Evolutionary conservation across 2,329 filamentous ascomycete genomes (phyloP).

Genomic region (Cladophialophora exuberans): DNA sequence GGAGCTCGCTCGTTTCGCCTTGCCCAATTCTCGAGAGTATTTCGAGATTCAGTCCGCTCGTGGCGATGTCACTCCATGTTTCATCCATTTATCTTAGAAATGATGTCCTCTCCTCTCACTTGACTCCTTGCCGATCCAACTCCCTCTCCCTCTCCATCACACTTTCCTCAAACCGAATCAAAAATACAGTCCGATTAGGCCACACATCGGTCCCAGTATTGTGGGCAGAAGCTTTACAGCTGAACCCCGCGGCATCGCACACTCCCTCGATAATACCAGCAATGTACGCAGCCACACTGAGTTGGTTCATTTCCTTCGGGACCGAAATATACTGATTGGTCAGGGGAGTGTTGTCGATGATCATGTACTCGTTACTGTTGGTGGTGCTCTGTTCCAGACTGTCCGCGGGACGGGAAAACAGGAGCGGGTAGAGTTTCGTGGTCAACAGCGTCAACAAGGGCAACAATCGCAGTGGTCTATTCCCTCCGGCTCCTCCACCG

Average conservation of each 20-base stretch:
- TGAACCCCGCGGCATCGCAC: slow-evolving; percentile 89
- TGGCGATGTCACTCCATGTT: too few species aligned
- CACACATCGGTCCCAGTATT: slow-evolving; percentile 76
- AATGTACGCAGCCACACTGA: slow-evolving; percentile 95
- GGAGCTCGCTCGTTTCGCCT: too few species aligned
- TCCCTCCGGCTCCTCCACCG: slow-evolving; percentile 57
- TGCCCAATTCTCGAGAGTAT: too few species aligned
- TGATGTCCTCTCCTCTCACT: slow-evolving; percentile 37
- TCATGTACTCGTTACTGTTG: slow-evolving; percentile 97
- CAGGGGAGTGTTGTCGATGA: slow-evolving; percentile 95
- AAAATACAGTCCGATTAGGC: slow-evolving; percentile 93
- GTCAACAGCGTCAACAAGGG: slow-evolving; percentile 94
- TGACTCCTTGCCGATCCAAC: slow-evolving; percentile 63
- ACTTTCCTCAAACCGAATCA: slow-evolving; percentile 89
- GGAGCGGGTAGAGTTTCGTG: slow-evolving; percentile 85
- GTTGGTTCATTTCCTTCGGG: slow-evolving; percentile 90
- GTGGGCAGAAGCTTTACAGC: slow-evolving; percentile 87
- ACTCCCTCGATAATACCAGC: slow-evolving; percentile 95
- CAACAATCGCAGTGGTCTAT: slow-evolving; percentile 84
- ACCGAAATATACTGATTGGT: slow-evolving; percentile 94
- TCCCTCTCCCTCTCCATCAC: slow-evolving; percentile 90
- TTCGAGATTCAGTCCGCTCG: too few species aligned
- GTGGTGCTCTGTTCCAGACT: slow-evolving; percentile 86
- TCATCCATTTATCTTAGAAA: too few species aligned
- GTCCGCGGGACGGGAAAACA: slow-evolving; percentile 89